phyloP scores from a whole-genome alignment of 257 asterid species.

The Fraxinus anomala region DNA sequence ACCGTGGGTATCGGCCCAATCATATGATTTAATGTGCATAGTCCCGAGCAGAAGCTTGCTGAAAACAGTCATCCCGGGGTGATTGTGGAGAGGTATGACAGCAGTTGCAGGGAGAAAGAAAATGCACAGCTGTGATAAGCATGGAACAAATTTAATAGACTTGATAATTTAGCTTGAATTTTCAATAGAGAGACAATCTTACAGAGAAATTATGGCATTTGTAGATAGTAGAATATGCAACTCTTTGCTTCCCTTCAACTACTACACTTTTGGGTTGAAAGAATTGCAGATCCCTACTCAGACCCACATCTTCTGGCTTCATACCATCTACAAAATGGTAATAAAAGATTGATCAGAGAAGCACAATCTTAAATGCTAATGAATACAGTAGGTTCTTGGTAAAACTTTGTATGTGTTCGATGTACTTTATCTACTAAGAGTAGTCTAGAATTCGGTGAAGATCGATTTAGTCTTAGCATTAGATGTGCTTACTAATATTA shows the following conservation, averaged over 20 bases:
- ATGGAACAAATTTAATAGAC: neutral
- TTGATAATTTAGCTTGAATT: neutral
- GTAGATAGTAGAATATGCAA: slow-evolving; percentile 66
- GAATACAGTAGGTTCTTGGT: no score
- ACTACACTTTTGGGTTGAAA: slow-evolving; percentile 44
- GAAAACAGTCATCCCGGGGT: slow-evolving; percentile 87
- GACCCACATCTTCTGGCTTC: slow-evolving; percentile 79
- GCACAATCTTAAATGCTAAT: no score
- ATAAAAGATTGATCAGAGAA: neutral
- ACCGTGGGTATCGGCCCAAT: slow-evolving; percentile 50
- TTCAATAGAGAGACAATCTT: slow-evolving; percentile 11
- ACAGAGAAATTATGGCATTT: slow-evolving; percentile 64
- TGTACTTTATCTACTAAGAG: no score
- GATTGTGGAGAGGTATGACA: slow-evolving; percentile 91
- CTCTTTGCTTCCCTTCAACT: slow-evolving; percentile 50
- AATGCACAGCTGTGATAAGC: slow-evolving; percentile 60
- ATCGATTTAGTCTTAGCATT: no score
- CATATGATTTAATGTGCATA: slow-evolving; percentile 83
- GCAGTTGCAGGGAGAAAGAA: slow-evolving; percentile 67
- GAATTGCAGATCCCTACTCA: slow-evolving; percentile 58
- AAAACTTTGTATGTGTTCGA: no score
- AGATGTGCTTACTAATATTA: no score
- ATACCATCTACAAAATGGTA: slow-evolving; percentile 47
- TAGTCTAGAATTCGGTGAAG: no score
- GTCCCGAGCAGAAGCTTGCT: slow-evolving; percentile 82